Base-by-base conservation (phyloP, 2,329 filamentous ascomycete species). In the Colletotrichum sp. region DNA sequence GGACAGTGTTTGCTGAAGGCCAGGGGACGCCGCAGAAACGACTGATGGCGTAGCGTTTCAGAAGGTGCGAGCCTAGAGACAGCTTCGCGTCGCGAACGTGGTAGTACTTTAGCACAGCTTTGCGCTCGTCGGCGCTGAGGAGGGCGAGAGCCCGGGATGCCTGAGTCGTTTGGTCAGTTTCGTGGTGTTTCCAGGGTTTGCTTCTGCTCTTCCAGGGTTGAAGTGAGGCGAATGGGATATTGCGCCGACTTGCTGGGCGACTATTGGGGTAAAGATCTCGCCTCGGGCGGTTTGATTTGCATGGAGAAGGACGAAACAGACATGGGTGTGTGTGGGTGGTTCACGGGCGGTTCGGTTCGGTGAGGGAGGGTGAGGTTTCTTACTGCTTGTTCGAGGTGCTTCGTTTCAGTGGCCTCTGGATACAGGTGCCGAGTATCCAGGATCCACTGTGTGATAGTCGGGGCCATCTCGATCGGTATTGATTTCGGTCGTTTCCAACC, bases 61-160 rank as follows among this genome's bases (percentile, higher is more conserved):
- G 88, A 66, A 96, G 89, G 59, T 93, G 90, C 21, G 94, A 96
- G 28, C 86, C 93, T 57, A 96, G 88, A 65, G 91, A 90, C 89
- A 96, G 93, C 82, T 94, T 94, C 69, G 94, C 94, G 84, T 96
- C 95, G 81, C 90, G 88, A 79, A 93, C 86, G 83, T 93, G 91
- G 85, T 92, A 91, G 85, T 92, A 95, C 73, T 88, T 88, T 10
- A 92, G 87, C 36, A 93, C 90, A 16, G 85, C 84, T 68, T 88
- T 83, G 76, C 89, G 90, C 82, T 95, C 93, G 12, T 89, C 85
- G 2, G 85, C 79, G 3, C 86, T 83, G 65, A 93, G 86, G 32
- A 93, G 86, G 10, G 85, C 83, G 44, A 93, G 84, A 26, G 89
- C 89, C 62, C 88, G 85, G n/a, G 87, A 83, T 59, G 91, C 91